phyloP scores from a whole-genome alignment of 768 basidiomycete species.

The Hortiboletus flavorubellus region DNA sequence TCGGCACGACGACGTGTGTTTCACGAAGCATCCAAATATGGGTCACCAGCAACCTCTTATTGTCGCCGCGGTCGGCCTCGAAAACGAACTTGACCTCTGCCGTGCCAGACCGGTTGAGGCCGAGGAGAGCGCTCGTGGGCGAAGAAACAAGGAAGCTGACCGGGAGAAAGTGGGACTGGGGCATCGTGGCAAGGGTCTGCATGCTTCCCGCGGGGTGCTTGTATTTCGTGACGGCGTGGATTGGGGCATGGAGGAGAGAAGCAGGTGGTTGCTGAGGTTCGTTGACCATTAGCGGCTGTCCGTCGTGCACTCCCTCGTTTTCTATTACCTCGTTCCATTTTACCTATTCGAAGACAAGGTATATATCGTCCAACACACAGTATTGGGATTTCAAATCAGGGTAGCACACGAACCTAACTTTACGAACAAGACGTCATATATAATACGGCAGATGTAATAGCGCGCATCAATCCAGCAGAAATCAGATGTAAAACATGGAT shows the following conservation, averaged over 20 bases:
- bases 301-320: background rate
- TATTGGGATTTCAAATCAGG: background rate
- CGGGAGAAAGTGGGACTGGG: constrained; percentile 80
- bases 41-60: constrained; percentile 85
- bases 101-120: constrained; percentile 22
- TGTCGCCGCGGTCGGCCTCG: constrained; percentile 6
- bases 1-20: constrained; percentile 84
- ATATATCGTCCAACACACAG: background rate
- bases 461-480: background rate
- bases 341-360: background rate
- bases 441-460: background rate
- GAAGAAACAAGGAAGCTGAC: constrained; percentile 29
- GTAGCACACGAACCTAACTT: background rate
- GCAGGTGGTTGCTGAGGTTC: constrained; percentile 19
- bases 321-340: background rate
- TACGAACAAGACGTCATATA: background rate
- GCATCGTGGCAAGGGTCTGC: constrained; percentile 63
- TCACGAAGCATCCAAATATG: constrained; percentile 87
- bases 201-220: constrained; percentile 68
- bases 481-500: constrained; percentile 75
- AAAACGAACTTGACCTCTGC: constrained; percentile 3
- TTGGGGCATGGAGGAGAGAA: constrained; percentile 42
- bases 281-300: background rate
- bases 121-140: constrained; percentile 11
- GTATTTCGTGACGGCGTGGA: constrained; percentile 83